Evolutionary conservation across 2,329 filamentous ascomycete species (phyloP), one percentile per base, ranked within the genome.

Genomic region (Cercospora citrullina): DNA sequence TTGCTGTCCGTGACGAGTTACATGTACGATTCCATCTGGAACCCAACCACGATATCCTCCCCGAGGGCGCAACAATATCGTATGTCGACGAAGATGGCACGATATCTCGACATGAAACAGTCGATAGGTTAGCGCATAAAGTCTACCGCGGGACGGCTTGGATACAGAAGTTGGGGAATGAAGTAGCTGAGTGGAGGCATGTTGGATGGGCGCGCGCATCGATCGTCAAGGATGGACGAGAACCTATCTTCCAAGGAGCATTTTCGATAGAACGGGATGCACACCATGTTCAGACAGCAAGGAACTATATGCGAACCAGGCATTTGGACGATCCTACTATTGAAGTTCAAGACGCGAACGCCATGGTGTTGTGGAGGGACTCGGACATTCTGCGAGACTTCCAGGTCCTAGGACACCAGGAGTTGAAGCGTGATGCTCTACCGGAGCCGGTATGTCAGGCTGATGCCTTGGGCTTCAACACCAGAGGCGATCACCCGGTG

Each of bases 331-430:
- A 99, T 77, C 92, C 93, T 2, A 82, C 86, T 28, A 78, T 92
- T 7, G 81, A 86, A 14, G 71, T 76, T 30, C 80, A 82, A 57
- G 84, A 82, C 4, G 86, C 89, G 33, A 91, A 96, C 69, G 90
- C 87, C 76, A 95, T 99, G 94, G 85, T 97, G 39, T 86, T 97
- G 1, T 98, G 92, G 86, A 88, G 94, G 72, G 94, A 98, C 77
- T 96, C 93, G 30, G 95, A 99, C 78, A 88, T 97, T 75, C 73
- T 75, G 51, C 74, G 78, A 18, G 74, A 77, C 67, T 76, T 75
- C 69, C 42, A 73, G n/a, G 18, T 26, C 18, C 14, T 30, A 7
- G 79, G 81, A 42, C 86, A 86, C 64, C 80, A 83, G 23, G 90
- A 94, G 70, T 79, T 95, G 73, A 87, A 91, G 69, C 71, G 74